Conservation (phyloP, 306 rosid species). For the Castanopsis chinensis region DNA sequence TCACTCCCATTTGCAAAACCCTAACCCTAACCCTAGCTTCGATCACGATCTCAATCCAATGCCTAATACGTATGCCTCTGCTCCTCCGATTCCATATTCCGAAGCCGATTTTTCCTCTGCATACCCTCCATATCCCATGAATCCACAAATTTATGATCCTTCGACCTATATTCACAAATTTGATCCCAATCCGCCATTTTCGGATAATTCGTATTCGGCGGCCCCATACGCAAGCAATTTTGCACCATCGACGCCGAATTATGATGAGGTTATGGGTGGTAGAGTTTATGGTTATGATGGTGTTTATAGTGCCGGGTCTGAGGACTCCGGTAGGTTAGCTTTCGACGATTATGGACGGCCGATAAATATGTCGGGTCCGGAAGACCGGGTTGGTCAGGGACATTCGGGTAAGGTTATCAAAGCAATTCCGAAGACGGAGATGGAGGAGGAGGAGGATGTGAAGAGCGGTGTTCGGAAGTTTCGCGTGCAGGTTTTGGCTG, state of each 20-base stretch:
- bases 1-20: conserved; percentile 42
- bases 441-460: conserved; percentile 35
- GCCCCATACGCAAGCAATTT: conserved; percentile 42
- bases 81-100: conserved; percentile 66
- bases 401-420: conserved; percentile 57
- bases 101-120: conserved; percentile 40
- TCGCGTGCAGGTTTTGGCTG: conserved; percentile 85
- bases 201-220: conserved; percentile 31
- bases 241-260: conserved; percentile 45
- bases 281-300: conserved; percentile 80
- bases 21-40: conserved; percentile 25
- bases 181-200: conserved; percentile 35
- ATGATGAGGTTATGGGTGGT: conserved; percentile 59
- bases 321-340: conserved; percentile 52
- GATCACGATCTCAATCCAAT: conserved; percentile 39
- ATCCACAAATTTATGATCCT: conserved; percentile 22
- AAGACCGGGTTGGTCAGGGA: conserved; percentile 31
- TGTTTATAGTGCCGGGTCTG: conserved; percentile 68
- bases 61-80: conserved; percentile 68
- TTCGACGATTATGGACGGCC: conserved; percentile 96
- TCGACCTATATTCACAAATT: background rate
- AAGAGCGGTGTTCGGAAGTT: conserved; percentile 71
- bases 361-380: conserved; percentile 42
- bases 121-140: conserved; percentile 52
- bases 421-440: conserved; percentile 72